Percentiles rank a stretch among this genome's conserved stretches.
Conservation (phyloP, 306 rosid species). For the Trichosanthes truncata region DNA sequence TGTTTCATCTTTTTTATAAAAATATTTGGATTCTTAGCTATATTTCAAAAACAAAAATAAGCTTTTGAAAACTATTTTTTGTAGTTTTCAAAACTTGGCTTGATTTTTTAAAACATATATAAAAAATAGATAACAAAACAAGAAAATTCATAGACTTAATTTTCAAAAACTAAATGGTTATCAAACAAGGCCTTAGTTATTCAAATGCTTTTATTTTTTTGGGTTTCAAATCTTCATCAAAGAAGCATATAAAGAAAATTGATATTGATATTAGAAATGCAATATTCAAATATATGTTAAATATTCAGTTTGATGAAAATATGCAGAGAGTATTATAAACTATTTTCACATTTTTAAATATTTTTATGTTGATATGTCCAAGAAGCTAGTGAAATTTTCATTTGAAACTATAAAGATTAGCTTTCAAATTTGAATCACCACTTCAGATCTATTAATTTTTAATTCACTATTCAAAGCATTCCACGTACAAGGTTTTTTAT, state of each 20-base stretch:
- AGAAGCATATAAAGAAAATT: neutral
- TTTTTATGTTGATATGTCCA: neutral
- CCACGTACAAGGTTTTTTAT: neutral
- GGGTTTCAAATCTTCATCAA: neutral
- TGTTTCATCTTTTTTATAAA: no score
- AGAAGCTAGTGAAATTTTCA: neutral
- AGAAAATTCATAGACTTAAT: no score
- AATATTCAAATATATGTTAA: neutral
- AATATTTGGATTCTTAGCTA: no score
- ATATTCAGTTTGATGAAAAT: neutral
- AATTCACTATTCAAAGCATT: neutral
- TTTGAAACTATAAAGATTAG: neutral
- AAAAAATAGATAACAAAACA: no score
- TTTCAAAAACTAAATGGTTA: no score
- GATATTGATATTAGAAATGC: neutral
- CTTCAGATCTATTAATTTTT: neutral
- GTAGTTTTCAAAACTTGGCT: no score
- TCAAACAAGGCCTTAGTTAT: no score
- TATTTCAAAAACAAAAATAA: no score
- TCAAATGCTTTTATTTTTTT: neutral
- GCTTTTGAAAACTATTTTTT: no score
- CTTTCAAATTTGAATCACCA: neutral
- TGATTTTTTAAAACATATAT: no score
- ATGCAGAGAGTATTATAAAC: neutral
- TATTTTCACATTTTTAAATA: neutral